A percentile compares a stretch with the other conserved stretches of the same genome.
phyloP scores from a whole-genome alignment of 768 basidiomycete species.

The Kondoa malvinella region DNA sequence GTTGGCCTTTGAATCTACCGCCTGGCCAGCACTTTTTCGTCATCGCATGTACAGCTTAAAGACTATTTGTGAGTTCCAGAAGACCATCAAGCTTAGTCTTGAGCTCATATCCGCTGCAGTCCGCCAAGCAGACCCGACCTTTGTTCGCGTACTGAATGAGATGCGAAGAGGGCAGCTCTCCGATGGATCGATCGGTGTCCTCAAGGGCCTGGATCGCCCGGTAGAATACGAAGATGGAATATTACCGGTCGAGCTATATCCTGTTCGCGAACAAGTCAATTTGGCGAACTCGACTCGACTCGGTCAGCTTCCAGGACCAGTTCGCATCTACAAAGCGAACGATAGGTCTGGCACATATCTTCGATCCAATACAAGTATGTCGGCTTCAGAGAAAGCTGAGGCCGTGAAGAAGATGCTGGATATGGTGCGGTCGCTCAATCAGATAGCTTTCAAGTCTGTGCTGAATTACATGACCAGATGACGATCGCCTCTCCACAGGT shows the following conservation, averaged over 20 bases:
- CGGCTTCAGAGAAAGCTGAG: not conserved
- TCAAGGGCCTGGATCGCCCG: not conserved
- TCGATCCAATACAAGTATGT: not conserved
- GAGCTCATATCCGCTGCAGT: not conserved
- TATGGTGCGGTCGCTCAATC: too few relatives aligned
- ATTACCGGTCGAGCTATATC: not conserved
- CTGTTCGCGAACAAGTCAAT: not conserved
- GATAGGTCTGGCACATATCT: not conserved
- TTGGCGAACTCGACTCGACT: not conserved
- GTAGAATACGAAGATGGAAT: not conserved
- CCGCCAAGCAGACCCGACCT: not conserved
- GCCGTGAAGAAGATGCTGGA: not conserved
- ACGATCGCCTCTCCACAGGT: not conserved
- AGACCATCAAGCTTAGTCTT: not conserved
- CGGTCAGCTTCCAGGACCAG: not conserved
- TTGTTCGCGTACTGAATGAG: not conserved
- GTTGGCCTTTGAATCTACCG: not conserved
- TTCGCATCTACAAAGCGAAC: not conserved
- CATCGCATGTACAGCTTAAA: not conserved
- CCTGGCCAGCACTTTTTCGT: not conserved
- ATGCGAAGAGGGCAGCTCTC: not conserved
- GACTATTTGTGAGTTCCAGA: not conserved
- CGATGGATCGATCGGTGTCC: not conserved
- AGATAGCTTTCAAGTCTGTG: too few relatives aligned
- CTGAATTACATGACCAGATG: not conserved